Evolutionary conservation across 2,329 filamentous ascomycete genomes (phyloP).

Genomic region (Apiospora arundinis): DNA sequence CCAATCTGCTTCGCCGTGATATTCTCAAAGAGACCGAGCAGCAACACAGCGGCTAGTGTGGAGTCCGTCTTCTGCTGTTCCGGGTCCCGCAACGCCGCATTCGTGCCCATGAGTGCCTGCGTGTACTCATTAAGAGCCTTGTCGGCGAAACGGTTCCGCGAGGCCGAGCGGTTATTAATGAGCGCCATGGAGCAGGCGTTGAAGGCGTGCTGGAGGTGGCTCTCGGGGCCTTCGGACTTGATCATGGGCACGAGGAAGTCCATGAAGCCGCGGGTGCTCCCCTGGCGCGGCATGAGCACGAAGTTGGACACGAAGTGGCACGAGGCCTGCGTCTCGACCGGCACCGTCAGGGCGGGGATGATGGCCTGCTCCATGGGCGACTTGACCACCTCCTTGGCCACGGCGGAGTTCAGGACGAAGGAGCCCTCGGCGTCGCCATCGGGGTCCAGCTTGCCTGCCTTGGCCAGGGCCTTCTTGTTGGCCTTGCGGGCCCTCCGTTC

Average conservation of each 20-base stretch:
- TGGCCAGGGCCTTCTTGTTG: slow-evolving; percentile 54
- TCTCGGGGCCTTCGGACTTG: slow-evolving; percentile 48
- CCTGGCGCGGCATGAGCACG: slow-evolving; percentile 58
- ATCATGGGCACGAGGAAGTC: slow-evolving; percentile 65
- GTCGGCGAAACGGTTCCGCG: slow-evolving; percentile 42
- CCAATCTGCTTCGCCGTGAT: slow-evolving; percentile 62
- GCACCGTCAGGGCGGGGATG: slow-evolving; percentile 48
- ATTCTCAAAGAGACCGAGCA: slow-evolving; percentile 67
- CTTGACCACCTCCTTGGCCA: slow-evolving; percentile 31
- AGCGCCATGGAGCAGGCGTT: slow-evolving; percentile 65
- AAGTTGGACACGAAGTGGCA: slow-evolving; percentile 69
- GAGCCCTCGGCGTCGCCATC: slow-evolving; percentile 24
- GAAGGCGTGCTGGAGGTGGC: slow-evolving; percentile 63
- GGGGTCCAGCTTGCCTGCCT: slow-evolving; percentile 36
- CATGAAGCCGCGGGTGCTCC: slow-evolving; percentile 60
- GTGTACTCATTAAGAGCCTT: slow-evolving; percentile 60
- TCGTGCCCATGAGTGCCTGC: slow-evolving; percentile 59
- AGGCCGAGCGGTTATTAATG: slow-evolving; percentile 57
- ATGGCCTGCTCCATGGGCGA: slow-evolving; percentile 36
- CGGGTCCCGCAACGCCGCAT: slow-evolving; percentile 59
- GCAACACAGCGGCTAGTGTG: slow-evolving; percentile 64
- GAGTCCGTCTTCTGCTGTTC: slow-evolving; percentile 58
- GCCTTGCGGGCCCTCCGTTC: slow-evolving; percentile 66
- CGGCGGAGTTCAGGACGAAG: slow-evolving; percentile 28
- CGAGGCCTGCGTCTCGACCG: slow-evolving; percentile 60